phyloP scores from a whole-genome alignment of 192 early-diverging fungal genomes.

The Entophlyctis helioformis region DNA sequence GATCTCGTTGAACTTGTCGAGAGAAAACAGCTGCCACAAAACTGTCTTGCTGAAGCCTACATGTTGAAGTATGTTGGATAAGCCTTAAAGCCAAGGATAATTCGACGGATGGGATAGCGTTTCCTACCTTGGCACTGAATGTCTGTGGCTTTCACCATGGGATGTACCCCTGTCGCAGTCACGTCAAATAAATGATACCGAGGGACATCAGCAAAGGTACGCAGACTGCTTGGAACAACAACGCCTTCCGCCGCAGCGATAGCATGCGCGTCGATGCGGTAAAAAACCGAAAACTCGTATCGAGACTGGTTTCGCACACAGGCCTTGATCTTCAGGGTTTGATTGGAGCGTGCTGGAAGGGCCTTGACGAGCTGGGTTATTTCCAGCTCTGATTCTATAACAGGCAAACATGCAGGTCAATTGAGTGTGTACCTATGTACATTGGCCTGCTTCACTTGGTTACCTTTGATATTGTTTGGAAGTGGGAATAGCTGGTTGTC shows the following conservation, averaged over 20 bases:
- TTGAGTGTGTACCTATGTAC: not conserved
- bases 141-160: constrained; percentile 32
- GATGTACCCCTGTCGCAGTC: constrained; percentile 32
- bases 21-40: constrained; percentile 39
- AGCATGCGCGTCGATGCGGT: too few species aligned
- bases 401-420: not conserved
- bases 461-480: too few species aligned
- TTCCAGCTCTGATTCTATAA: constrained; percentile 17
- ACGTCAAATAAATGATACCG: constrained; percentile 26
- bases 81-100: too few species aligned
- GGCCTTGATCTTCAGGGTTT: constrained; percentile 23
- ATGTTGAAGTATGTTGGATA: too few species aligned
- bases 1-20: constrained; percentile 29
- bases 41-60: constrained; percentile 21
- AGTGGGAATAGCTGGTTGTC: too few species aligned
- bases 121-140: constrained; percentile 29
- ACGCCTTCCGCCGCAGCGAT: too few species aligned
- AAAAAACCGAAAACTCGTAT: constrained; percentile 23
- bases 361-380: constrained; percentile 17
- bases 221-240: too few species aligned
- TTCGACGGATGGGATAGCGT: not conserved
- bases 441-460: too few species aligned
- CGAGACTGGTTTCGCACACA: constrained; percentile 23
- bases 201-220: too few species aligned
- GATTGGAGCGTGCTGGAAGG: constrained; percentile 31